Percentiles rank a stretch among this genome's conserved stretches.
phyloP scores from a whole-genome alignment of 2,329 filamentous ascomycete species.

The Apiospora pterosperma region DNA sequence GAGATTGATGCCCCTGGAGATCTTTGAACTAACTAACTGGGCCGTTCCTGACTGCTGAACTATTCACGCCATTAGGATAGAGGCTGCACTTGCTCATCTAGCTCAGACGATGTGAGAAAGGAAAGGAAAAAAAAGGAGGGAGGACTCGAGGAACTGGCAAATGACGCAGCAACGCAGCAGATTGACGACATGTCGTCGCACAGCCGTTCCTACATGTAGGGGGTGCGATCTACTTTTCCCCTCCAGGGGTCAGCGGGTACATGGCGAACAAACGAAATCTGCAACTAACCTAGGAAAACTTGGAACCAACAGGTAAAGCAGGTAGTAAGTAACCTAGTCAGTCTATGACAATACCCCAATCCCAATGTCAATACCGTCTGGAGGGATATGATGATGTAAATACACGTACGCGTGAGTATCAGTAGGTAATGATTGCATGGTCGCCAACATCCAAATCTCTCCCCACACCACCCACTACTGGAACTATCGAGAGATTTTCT shows the following conservation, averaged over 20 bases:
- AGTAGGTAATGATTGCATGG: background rate
- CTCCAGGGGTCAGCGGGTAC: background rate
- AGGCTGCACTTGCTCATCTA: background rate
- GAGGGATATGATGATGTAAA: background rate
- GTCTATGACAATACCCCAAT: background rate
- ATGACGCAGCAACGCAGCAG: background rate
- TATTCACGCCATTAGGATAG: background rate
- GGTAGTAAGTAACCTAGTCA: too few species aligned
- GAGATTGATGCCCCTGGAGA: background rate
- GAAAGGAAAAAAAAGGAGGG: background rate
- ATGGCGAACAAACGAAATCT: background rate
- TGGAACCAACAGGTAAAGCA: background rate
- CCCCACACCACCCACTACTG: background rate
- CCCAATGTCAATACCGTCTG: background rate
- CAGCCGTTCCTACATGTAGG: background rate
- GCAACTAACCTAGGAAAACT: background rate
- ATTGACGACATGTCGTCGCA: background rate
- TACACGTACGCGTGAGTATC: too few species aligned
- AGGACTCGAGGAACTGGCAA: background rate
- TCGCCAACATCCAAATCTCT: background rate
- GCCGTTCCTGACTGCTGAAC: background rate
- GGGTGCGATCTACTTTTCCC: background rate
- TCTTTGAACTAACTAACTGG: background rate
- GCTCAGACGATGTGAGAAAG: background rate
- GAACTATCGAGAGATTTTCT: background rate